Percentiles rank a stretch among this genome's conserved stretches.
phyloP scores from a whole-genome alignment of 257 asterid species.

The Linderniella brevidens region DNA sequence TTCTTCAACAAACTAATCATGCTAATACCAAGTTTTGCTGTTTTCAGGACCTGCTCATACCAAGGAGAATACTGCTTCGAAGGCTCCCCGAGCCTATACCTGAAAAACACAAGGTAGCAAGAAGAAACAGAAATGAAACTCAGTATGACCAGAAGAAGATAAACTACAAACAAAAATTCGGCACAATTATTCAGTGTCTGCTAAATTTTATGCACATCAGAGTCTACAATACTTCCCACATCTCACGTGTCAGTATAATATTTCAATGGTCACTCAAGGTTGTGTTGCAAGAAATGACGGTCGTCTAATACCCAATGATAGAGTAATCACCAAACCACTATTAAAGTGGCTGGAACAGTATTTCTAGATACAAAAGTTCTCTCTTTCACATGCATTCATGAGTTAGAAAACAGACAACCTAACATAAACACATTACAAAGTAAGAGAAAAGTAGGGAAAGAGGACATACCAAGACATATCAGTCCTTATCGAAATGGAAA shows the following conservation, averaged over 20 bases:
- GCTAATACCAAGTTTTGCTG: constrained; percentile 63
- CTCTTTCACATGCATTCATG: too few species aligned
- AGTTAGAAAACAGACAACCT: neutral
- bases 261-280: too few species aligned
- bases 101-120: constrained; percentile 18
- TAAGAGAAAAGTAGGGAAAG: constrained; percentile 4
- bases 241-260: too few species aligned
- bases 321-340: too few species aligned
- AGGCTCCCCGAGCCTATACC: constrained; percentile 96
- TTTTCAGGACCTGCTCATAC: constrained; percentile 72
- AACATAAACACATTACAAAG: neutral
- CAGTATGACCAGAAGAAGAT: neutral
- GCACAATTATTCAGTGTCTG: neutral
- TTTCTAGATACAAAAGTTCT: too few species aligned
- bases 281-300: too few species aligned
- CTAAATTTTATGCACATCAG: too few species aligned
- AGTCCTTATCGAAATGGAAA: constrained; percentile 70
- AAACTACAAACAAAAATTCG: neutral
- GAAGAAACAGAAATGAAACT: constrained; percentile 2
- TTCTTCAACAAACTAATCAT: constrained; percentile 69
- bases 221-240: too few species aligned
- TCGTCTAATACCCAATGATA: too few species aligned
- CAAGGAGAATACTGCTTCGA: constrained; percentile 86
- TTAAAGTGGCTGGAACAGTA: too few species aligned
- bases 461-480: constrained; percentile 80